phyloP scores from a whole-genome alignment of 129 eudicot species.

The Centrapalus pauciflorus region DNA sequence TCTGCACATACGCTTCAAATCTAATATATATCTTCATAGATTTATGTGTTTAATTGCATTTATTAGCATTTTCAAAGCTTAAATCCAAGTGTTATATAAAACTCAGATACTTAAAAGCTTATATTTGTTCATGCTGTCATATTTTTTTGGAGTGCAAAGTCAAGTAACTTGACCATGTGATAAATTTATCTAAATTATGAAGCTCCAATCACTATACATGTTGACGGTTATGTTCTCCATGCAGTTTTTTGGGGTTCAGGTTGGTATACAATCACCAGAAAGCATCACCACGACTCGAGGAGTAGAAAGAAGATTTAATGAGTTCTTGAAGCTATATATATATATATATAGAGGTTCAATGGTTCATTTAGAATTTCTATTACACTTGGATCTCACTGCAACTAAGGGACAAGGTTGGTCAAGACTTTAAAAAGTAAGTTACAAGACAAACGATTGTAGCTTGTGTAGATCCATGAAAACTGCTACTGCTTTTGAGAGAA shows the following conservation, averaged over 20 bases:
- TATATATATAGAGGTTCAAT: conserved; percentile 73
- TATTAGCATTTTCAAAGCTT: no score
- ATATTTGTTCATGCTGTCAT: no score
- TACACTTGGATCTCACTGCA: background rate
- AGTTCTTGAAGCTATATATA: conserved; percentile 73
- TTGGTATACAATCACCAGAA: conserved; percentile 86
- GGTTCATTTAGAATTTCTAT: conserved; percentile 11
- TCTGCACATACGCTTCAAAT: no score
- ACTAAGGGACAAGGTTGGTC: no score
- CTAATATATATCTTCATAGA: no score
- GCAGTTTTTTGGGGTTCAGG: conserved; percentile 85
- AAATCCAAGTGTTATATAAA: no score
- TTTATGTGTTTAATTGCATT: no score
- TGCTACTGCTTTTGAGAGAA: no score
- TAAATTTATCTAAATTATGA: background rate
- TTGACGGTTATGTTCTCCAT: conserved; percentile 25
- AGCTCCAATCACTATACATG: background rate
- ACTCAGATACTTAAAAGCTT: no score
- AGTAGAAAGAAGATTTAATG: conserved; percentile 66
- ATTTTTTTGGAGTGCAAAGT: background rate
- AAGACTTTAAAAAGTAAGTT: no score
- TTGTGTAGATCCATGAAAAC: no score
- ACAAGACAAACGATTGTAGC: no score
- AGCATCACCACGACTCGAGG: conserved; percentile 61
- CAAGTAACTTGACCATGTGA: background rate